These are phyloP conservation scores for Nigrospora osmanthi DNA, from an alignment of 2,329 filamentous ascomycete species.

Conservation along the genomic window DNA sequence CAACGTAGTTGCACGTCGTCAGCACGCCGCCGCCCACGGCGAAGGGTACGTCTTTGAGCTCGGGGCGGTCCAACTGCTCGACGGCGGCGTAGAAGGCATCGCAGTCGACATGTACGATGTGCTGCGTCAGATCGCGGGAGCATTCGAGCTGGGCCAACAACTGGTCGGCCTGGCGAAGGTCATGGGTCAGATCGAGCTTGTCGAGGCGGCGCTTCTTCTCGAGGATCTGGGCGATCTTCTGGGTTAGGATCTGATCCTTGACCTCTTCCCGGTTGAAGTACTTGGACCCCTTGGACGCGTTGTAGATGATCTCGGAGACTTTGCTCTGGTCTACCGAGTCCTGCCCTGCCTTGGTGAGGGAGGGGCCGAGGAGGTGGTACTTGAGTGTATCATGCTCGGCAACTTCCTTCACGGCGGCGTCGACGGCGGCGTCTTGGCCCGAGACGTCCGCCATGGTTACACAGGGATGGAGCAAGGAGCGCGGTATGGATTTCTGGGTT, in stretches of 20 bases:
- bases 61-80: conserved; percentile 75
- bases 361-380: conserved; percentile 83
- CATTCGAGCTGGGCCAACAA: conserved; percentile 74
- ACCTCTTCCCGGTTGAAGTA: conserved; percentile 88
- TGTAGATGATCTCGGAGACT: conserved; percentile 94
- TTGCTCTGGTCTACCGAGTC: conserved; percentile 89
- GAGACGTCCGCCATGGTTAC: no score
- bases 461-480: no score
- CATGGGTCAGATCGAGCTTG: conserved; percentile 62
- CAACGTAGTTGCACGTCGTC: conserved; percentile 76
- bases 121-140: conserved; percentile 72
- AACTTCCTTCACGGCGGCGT: not conserved
- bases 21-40: conserved; percentile 70
- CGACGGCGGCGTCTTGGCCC: not conserved
- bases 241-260: conserved; percentile 73
- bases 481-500: no score
- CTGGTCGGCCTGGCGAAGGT: conserved; percentile 71
- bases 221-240: conserved; percentile 77
- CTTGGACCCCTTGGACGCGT: conserved; percentile 92
- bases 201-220: conserved; percentile 69
- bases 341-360: conserved; percentile 88
- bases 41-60: conserved; percentile 80
- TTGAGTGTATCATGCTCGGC: conserved; percentile 59
- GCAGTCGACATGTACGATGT: conserved; percentile 88
- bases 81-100: conserved; percentile 97